These are phyloP conservation scores for Fraxinus latifolia DNA, from an alignment of 305 asterid genomes.

Conservation along the genomic window DNA sequence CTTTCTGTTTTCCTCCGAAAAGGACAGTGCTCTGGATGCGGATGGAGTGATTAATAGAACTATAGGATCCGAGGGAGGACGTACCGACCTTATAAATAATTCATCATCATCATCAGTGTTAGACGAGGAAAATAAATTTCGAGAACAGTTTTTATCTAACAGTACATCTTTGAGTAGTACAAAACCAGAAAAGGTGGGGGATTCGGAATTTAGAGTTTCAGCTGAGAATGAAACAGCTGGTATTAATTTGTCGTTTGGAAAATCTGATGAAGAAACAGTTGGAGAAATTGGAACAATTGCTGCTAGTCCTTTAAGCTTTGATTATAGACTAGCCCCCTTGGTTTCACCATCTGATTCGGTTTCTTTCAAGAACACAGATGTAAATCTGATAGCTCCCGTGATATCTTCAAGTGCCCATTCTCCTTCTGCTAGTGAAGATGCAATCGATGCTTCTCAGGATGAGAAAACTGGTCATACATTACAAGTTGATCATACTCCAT, in stretches of 20 bases:
- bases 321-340: constrained; percentile 1
- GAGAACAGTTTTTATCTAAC: neutral
- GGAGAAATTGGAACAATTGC: neutral
- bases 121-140: neutral
- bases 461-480: constrained; percentile 9
- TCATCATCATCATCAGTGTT: neutral
- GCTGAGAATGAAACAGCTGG: neutral
- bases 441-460: neutral
- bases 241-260: constrained; percentile 16
- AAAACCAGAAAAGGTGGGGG: constrained; percentile 21
- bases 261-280: neutral
- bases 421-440: constrained; percentile 17
- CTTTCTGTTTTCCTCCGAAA: constrained; percentile 34
- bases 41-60: neutral
- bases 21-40: neutral
- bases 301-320: constrained; percentile 9
- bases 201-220: neutral
- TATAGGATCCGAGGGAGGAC: neutral
- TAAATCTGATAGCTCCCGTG: neutral
- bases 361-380: neutral
- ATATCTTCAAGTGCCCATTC: constrained; percentile 6
- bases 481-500: constrained; percentile 10
- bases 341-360: constrained; percentile 25
- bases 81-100: neutral
- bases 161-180: constrained; percentile 7